Evolutionary conservation across 2,329 filamentous ascomycete species (phyloP), one percentile per base, ranked within the genome.

Genomic region (Botrytis byssoidea): DNA sequence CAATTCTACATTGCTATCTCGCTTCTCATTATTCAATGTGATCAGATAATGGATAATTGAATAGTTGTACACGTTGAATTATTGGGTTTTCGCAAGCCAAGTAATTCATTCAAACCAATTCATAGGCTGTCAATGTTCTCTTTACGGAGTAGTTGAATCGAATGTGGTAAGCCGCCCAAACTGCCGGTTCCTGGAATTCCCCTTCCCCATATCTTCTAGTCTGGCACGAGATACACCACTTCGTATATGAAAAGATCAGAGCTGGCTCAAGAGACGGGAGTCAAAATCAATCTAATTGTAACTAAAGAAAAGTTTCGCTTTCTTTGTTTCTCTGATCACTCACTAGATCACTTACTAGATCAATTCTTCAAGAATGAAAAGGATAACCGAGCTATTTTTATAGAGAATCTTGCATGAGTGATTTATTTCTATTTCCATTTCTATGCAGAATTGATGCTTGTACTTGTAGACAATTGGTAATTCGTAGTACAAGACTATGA

Each of bases 111-210:
- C n/a, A 18, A 4, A 63, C n/a, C 25, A 40, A 63, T 63, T n/a
- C 60, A 64, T 64, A 64, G 37, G 61, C 37, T 64, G 37, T 37
- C n/a, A 35, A 61, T 40, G 25, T 40, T 22, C 59, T 61, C 22
- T n/a, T 18, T 57, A 57, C 51, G 51, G 51, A 57, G 14, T 40
- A 42, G 35, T 42, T 64, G 40, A 3, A 42, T 22, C 40, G 18
- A 22, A 18, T 32, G 51, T 32, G 32, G 20, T 37, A 55, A 51
- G 44, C 32, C 46, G 65, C 65, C 68, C 57, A 63, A 64, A 48
- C 60, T 67, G 60, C 60, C 70, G 70, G 70, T 57, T 42, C 51
- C 59, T 44, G 61, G 48, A 72, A 72, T 59, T 20, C 61, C 59
- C 48, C 44, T 25, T 44, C 48, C 42, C 32, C 61, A n/a, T 72